Percentiles rank a stretch among this genome's conserved stretches.
phyloP scores from a whole-genome alignment of 108 stramenopile species.

The Cyclostephanos invisitatus region DNA sequence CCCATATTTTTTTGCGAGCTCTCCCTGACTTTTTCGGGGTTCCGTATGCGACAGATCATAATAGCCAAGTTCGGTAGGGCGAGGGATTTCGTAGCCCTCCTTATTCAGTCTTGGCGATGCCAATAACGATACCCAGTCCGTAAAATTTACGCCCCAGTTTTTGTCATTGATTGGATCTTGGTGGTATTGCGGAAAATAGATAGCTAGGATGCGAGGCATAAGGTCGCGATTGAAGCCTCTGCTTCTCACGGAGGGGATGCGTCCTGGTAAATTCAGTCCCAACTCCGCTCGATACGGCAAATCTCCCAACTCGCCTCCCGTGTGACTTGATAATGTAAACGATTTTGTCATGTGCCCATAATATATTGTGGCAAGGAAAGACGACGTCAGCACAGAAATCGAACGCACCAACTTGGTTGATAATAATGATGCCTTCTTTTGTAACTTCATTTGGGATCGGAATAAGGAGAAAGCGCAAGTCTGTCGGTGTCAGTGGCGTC shows the following conservation, averaged over 20 bases:
- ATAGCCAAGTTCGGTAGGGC: constrained; percentile 58
- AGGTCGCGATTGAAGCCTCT: background rate
- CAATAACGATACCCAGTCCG: constrained; percentile 64
- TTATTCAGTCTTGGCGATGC: constrained; percentile 48
- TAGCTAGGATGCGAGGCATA: constrained; percentile 25
- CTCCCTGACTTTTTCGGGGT: constrained; percentile 48
- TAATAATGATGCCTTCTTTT: no score
- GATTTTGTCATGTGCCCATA: background rate
- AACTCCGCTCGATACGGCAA: background rate
- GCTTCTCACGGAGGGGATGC: background rate
- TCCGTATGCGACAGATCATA: constrained; percentile 51
- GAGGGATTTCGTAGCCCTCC: constrained; percentile 46
- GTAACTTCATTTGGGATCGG: no score
- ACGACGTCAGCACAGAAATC: background rate
- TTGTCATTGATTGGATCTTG: constrained; percentile 64
- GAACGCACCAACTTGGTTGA: background rate
- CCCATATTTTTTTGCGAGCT: constrained; percentile 55
- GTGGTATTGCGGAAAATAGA: constrained; percentile 76
- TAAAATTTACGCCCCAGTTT: constrained; percentile 63
- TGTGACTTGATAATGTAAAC: background rate
- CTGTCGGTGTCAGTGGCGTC: no score
- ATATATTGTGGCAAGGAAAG: background rate
- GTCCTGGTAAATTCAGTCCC: background rate
- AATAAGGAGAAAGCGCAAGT: no score
- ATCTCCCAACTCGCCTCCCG: background rate